Conservation (phyloP, 2,329 filamentous ascomycete genomes). For the Ceratocystis lukuohia region DNA sequence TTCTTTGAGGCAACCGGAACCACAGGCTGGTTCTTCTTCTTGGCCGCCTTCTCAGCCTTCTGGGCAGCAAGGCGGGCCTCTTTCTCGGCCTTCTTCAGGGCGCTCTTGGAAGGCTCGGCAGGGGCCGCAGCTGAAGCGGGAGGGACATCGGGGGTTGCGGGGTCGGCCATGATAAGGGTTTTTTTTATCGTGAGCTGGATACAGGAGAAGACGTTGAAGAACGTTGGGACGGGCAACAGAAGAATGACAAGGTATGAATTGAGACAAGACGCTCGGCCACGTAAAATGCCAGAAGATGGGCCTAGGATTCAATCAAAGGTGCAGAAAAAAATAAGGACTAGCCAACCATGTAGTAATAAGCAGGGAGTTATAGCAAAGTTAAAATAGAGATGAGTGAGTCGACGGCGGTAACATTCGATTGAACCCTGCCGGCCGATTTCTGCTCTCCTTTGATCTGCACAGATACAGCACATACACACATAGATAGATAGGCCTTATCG, state of each 20-base stretch:
- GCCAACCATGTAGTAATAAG: slow-evolving; percentile 6
- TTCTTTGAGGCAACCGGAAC: slow-evolving; percentile 49
- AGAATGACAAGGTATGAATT: not conserved
- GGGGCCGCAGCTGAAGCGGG: slow-evolving; percentile 26
- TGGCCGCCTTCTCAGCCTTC: slow-evolving; percentile 48
- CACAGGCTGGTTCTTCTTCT: slow-evolving; percentile 39
- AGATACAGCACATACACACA: not conserved
- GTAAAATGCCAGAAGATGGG: slow-evolving; percentile 2
- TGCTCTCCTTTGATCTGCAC: not conserved
- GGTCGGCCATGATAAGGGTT: slow-evolving; percentile 20
- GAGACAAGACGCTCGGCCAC: not conserved
- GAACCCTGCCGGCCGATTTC: not conserved
- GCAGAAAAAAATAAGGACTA: not conserved
- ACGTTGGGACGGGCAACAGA: not conserved
- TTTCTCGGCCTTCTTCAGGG: slow-evolving; percentile 53
- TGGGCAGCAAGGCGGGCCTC: slow-evolving; percentile 46
- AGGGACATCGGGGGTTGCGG: slow-evolving; percentile 10
- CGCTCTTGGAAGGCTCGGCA: slow-evolving; percentile 42
- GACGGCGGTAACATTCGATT: not conserved
- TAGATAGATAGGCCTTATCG: not conserved
- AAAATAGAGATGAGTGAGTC: not conserved
- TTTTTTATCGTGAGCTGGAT: slow-evolving; percentile 1
- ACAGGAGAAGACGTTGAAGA: not conserved
- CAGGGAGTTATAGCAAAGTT: slow-evolving; percentile 8
- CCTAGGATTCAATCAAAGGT: slow-evolving; percentile 10